Conservation (phyloP, 805 yeast species). For the Scheffersomyces lignosus region DNA sequence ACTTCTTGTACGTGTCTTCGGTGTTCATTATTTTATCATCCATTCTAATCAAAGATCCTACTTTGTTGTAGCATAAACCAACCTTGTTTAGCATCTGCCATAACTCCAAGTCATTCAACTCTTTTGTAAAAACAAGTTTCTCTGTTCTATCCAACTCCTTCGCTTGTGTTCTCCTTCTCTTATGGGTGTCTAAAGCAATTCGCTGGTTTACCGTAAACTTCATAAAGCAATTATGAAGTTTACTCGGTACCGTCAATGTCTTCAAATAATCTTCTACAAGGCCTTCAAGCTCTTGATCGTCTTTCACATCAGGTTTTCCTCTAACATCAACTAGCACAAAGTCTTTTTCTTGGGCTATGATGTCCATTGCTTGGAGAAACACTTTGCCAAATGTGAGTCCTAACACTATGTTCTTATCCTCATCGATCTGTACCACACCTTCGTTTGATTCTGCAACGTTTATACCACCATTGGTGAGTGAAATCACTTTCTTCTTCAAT, state of each 20-base stretch:
- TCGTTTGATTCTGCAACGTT: neutral
- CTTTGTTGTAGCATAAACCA: neutral
- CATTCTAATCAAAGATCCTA: no score
- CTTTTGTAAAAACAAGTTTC: no score
- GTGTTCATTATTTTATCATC: neutral
- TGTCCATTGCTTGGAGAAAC: slow-evolving; percentile 15
- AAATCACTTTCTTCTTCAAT: neutral
- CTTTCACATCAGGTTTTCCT: no score
- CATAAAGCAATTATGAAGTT: neutral
- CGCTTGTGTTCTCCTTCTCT: neutral
- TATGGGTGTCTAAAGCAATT: neutral
- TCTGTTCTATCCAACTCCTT: no score
- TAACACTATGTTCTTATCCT: slow-evolving; percentile 17
- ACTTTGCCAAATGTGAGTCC: slow-evolving; percentile 19
- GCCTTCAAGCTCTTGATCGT: no score
- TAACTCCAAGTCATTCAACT: neutral
- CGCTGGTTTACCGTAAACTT: neutral
- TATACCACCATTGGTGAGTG: neutral
- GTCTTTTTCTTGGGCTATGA: slow-evolving; percentile 1
- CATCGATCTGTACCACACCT: slow-evolving; percentile 6
- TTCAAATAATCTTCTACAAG: no score
- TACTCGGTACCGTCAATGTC: no score
- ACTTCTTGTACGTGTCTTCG: neutral
- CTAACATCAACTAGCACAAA: no score
- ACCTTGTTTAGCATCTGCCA: neutral